phyloP scores from a whole-genome alignment of 2,329 filamentous ascomycete genomes.

The Acrodontium crateriforme region DNA sequence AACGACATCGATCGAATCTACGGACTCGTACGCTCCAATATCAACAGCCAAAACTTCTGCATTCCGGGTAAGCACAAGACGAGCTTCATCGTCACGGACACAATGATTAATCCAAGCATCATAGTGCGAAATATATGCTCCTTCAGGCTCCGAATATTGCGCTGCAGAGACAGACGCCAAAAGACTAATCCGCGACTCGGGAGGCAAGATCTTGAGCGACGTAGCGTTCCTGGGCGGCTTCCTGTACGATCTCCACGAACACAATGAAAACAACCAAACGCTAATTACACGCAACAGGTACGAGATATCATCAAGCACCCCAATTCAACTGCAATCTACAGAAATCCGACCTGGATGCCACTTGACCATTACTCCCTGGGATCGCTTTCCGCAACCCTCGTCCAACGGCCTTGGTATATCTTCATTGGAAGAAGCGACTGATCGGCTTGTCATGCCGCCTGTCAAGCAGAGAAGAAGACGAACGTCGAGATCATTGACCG shows the following conservation, averaged over 20 bases:
- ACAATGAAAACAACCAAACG: slow-evolving; percentile 1
- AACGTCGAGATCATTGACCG: slow-evolving; percentile 1
- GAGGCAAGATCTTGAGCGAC: slow-evolving; percentile 7
- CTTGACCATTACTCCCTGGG: slow-evolving; percentile 6
- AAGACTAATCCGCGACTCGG: slow-evolving; percentile 5
- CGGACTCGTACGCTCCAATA: background rate
- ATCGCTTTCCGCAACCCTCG: slow-evolving; percentile 4
- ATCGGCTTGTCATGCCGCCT: no score
- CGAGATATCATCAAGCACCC: background rate
- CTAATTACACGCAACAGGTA: slow-evolving; percentile 5
- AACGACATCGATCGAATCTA: background rate
- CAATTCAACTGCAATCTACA: no score
- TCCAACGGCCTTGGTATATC: slow-evolving; percentile 9
- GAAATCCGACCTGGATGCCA: no score
- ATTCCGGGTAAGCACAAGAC: no score
- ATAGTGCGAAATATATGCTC: slow-evolving; percentile 10
- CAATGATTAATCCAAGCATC: slow-evolving; percentile 1
- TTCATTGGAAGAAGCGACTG: no score
- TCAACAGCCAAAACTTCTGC: background rate
- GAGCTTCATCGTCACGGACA: no score
- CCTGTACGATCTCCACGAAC: slow-evolving; percentile 7
- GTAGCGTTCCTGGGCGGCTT: slow-evolving; percentile 11
- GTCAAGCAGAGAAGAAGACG: slow-evolving; percentile 5
- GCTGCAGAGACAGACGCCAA: slow-evolving; percentile 7
- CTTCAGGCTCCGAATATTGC: slow-evolving; percentile 4